Conservation (phyloP, 2,329 filamentous ascomycete species). For the Fonsecaea pugnacius region DNA sequence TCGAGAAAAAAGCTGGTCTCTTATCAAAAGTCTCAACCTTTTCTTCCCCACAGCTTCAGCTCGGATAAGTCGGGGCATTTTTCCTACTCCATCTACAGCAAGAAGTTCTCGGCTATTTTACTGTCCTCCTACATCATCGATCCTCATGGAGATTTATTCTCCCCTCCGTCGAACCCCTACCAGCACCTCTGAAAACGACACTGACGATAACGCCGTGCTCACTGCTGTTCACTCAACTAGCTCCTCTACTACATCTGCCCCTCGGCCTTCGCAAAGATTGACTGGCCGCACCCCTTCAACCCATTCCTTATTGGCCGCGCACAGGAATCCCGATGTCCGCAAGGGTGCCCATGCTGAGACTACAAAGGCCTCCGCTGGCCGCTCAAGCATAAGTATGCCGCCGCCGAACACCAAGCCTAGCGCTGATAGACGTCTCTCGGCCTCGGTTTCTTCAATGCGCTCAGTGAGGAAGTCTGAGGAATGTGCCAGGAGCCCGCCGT, state of each 20-base stretch:
- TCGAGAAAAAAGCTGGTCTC: neutral
- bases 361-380: slow-evolving; percentile 61
- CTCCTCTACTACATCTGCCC: slow-evolving; percentile 28
- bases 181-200: slow-evolving; percentile 28
- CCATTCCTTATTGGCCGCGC: slow-evolving; percentile 54
- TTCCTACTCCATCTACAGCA: neutral
- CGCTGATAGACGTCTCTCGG: slow-evolving; percentile 34
- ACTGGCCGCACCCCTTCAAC: slow-evolving; percentile 30
- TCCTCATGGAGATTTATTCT: slow-evolving; percentile 27
- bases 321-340: slow-evolving; percentile 42
- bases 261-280: slow-evolving; percentile 11
- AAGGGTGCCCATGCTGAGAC: slow-evolving; percentile 67
- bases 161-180: slow-evolving; percentile 30
- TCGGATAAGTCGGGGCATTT: slow-evolving; percentile 7
- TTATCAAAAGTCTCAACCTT: neutral
- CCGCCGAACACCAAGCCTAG: slow-evolving; percentile 51
- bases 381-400: slow-evolving; percentile 68
- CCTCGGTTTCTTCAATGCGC: slow-evolving; percentile 28
- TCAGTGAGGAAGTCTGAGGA: slow-evolving; percentile 31
- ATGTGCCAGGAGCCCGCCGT: slow-evolving; percentile 31
- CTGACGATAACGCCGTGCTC: slow-evolving; percentile 26
- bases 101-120: slow-evolving; percentile 5
- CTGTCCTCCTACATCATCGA: slow-evolving; percentile 4
- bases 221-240: slow-evolving; percentile 27
- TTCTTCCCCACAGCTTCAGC: slow-evolving; percentile 7